These are phyloP conservation scores for Globisporangium cystogenes DNA, from an alignment of 352 stramenopile genomes.

Conservation along the genomic window DNA sequence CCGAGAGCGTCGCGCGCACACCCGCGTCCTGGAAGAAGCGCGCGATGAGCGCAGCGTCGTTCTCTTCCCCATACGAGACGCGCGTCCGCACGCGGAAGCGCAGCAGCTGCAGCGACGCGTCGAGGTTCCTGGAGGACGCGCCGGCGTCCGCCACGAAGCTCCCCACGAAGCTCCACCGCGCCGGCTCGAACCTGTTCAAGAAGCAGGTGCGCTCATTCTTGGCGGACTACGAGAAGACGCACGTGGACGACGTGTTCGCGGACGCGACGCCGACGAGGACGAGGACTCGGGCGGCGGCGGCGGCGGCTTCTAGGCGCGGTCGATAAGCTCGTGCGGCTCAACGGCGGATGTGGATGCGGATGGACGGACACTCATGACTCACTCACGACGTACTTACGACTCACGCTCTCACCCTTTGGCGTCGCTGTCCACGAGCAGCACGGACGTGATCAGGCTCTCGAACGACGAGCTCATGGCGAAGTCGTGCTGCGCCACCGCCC, in stretches of 20 bases:
- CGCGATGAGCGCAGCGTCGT: slow-evolving; percentile 35
- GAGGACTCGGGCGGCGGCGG: slow-evolving; percentile 19
- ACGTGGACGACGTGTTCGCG: slow-evolving; percentile 65
- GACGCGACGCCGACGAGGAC: slow-evolving; percentile 32
- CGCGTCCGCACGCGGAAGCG: slow-evolving; percentile 53
- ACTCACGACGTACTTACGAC: too few species aligned
- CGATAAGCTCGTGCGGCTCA: too few species aligned
- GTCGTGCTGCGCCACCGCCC: slow-evolving; percentile 11
- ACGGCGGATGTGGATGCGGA: too few species aligned
- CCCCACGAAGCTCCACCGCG: slow-evolving; percentile 50
- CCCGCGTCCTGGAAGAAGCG: slow-evolving; percentile 48
- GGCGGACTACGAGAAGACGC: slow-evolving; percentile 61
- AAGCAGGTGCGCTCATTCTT: slow-evolving; percentile 82
- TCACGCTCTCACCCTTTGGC: neutral
- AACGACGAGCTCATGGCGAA: slow-evolving; percentile 13
- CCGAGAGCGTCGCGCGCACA: slow-evolving; percentile 24
- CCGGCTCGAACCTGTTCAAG: slow-evolving; percentile 76
- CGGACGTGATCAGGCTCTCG: slow-evolving; percentile 11
- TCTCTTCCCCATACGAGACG: slow-evolving; percentile 28
- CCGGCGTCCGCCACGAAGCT: slow-evolving; percentile 10
- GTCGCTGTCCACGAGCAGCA: slow-evolving; percentile 4
- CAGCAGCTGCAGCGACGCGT: slow-evolving; percentile 42
- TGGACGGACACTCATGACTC: too few species aligned
- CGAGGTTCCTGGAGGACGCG: slow-evolving; percentile 58
- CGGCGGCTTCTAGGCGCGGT: slow-evolving; percentile 11